Evolutionary conservation across 768 basidiomycete species (phyloP).

Genomic region (Russula foetens): DNA sequence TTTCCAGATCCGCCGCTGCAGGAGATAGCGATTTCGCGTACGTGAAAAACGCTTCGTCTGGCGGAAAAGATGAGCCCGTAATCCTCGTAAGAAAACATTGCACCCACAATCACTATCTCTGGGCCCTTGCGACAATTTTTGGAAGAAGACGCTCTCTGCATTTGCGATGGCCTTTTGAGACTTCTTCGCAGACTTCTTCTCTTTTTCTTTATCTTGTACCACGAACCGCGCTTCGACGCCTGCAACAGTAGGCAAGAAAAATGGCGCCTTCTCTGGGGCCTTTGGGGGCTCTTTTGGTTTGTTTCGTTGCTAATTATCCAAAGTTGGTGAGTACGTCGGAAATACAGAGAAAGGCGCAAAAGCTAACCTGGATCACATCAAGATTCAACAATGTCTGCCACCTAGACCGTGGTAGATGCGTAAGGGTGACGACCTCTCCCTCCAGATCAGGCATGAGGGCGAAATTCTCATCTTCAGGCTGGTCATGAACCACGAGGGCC

Average conservation of each 20-base stretch:
- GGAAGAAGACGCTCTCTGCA: constrained; percentile 62
- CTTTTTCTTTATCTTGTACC: constrained; percentile 34
- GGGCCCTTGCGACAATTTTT: constrained; percentile 50
- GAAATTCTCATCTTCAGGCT: constrained; percentile 60
- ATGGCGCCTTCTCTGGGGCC: constrained; percentile 90
- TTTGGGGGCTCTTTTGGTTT: constrained; percentile 96
- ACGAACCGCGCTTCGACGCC: constrained; percentile 83
- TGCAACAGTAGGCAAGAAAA: constrained; percentile 90
- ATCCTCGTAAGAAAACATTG: constrained; percentile 3
- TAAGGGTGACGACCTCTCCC: constrained; percentile 88
- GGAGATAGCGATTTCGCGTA: constrained; percentile 84
- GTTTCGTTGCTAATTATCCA: constrained; percentile 68
- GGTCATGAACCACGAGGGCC: constrained; percentile 52
- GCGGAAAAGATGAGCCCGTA: constrained; percentile 1
- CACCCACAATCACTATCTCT: constrained; percentile 61
- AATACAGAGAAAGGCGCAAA: background rate
- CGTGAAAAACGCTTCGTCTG: constrained; percentile 78
- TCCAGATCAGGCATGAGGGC: constrained; percentile 84
- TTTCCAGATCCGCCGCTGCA: constrained; percentile 83
- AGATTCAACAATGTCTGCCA: constrained; percentile 98
- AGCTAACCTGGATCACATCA: constrained; percentile 79
- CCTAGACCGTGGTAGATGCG: constrained; percentile 80
- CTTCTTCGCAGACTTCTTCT: constrained; percentile 39
- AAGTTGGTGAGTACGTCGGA: background rate
- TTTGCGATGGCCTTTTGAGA: constrained; percentile 45